Evolutionary conservation across 1,139 yeast genomes (phyloP).

Genomic region (Debaryomyces robertsiae): DNA sequence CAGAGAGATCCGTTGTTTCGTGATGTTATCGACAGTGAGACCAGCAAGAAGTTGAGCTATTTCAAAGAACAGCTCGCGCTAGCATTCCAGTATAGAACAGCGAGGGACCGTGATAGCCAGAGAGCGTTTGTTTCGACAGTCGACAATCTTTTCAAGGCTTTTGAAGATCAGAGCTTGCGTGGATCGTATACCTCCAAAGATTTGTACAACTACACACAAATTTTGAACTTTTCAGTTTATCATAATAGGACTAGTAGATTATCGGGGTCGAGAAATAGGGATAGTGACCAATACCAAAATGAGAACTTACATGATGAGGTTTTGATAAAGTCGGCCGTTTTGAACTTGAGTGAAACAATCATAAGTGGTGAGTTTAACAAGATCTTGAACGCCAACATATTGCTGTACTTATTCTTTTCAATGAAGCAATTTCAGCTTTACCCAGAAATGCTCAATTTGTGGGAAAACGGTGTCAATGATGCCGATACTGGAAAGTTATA

Average conservation of each 20-base stretch:
- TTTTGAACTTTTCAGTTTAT: constrained; percentile 32
- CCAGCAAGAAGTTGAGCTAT: constrained; percentile 25
- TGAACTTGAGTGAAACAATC: constrained; percentile 35
- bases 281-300: constrained; percentile 39
- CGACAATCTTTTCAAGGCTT: constrained; percentile 25
- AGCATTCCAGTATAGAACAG: constrained; percentile 23
- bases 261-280: constrained; percentile 38
- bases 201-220: constrained; percentile 28
- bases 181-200: constrained; percentile 27
- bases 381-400: constrained; percentile 23
- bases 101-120: constrained; percentile 20
- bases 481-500: constrained; percentile 30
- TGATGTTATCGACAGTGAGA: constrained; percentile 25
- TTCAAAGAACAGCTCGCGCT: constrained; percentile 32
- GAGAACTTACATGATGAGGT: constrained; percentile 32
- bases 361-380: constrained; percentile 34
- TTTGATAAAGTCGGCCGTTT: constrained; percentile 36
- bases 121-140: constrained; percentile 26
- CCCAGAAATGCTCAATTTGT: constrained; percentile 39
- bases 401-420: constrained; percentile 30
- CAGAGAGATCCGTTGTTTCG: constrained; percentile 28
- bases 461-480: constrained; percentile 49
- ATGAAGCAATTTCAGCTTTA: constrained; percentile 41
- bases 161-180: constrained; percentile 34
- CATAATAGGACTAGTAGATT: constrained; percentile 36